phyloP scores from a whole-genome alignment of 176 grass and related monocot genomes.

The Zea luxurians region DNA sequence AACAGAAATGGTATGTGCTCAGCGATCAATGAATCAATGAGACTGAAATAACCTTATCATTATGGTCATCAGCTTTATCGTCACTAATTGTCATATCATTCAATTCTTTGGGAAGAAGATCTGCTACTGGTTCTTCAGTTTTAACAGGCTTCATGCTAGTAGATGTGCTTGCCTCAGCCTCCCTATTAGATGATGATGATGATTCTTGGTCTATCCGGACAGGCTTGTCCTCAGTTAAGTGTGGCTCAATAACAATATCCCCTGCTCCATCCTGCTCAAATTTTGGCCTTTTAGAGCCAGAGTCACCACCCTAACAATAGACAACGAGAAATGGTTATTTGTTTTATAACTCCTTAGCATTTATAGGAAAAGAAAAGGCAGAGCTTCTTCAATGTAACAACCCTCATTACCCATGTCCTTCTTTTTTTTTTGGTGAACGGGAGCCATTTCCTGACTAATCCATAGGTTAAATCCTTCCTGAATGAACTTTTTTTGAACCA shows the following conservation, averaged over 20 bases:
- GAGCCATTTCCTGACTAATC: conserved; percentile 24
- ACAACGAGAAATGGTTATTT: background rate
- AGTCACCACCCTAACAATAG: conserved; percentile 68
- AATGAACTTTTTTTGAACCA: background rate
- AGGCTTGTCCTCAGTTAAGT: conserved; percentile 52
- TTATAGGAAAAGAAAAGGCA: background rate
- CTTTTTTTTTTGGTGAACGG: background rate
- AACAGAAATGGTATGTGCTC: conserved; percentile 23
- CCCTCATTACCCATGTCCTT: background rate
- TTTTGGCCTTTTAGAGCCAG: conserved; percentile 81
- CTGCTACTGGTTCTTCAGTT: conserved; percentile 60
- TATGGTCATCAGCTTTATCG: conserved; percentile 61
- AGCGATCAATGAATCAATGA: background rate
- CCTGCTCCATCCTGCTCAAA: conserved; percentile 71
- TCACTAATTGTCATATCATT: conserved; percentile 88
- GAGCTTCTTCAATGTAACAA: background rate
- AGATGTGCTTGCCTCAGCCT: conserved; percentile 80
- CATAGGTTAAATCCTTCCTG: background rate
- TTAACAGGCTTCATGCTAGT: conserved; percentile 48
- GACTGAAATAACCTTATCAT: conserved; percentile 71
- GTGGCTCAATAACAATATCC: conserved; percentile 62
- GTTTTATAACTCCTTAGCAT: background rate
- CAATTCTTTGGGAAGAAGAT: conserved; percentile 91
- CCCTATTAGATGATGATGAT: conserved; percentile 47
- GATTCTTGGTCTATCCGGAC: conserved; percentile 44